phyloP scores from a whole-genome alignment of 306 rosid species.

The Sechiopsis laciniata region DNA sequence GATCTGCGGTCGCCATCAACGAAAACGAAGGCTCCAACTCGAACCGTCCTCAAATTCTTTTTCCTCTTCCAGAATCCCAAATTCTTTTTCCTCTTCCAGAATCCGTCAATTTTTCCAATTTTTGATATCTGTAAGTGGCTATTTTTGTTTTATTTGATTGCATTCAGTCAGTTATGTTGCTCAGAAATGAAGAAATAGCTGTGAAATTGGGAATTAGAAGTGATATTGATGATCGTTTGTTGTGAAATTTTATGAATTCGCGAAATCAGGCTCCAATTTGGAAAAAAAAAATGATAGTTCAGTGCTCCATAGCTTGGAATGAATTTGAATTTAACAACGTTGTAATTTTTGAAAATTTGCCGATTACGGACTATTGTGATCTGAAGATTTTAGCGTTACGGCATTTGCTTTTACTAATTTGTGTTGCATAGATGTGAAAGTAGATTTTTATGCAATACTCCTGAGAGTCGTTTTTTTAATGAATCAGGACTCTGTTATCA shows the following conservation, averaged over 20 bases:
- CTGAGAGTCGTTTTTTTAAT: background rate
- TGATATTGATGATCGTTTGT: background rate
- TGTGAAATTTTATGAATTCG: background rate
- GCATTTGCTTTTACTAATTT: background rate
- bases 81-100: background rate
- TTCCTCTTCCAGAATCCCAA: background rate
- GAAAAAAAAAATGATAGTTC: background rate
- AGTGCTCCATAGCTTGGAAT: background rate
- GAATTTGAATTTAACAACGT: background rate
- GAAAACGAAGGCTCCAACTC: background rate
- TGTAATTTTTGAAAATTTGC: background rate
- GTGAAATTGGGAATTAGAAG: background rate
- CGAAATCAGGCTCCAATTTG: background rate
- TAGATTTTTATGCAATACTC: background rate
- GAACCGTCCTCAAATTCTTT: background rate
- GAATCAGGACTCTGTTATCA: background rate
- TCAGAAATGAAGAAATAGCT: background rate
- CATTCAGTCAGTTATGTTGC: conserved; percentile 3
- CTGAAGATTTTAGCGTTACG: background rate
- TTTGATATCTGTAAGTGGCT: conserved; percentile 21
- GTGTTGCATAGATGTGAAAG: background rate
- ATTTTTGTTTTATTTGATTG: background rate
- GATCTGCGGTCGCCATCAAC: conserved; percentile 9
- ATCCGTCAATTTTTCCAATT: conserved; percentile 7
- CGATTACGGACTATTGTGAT: background rate